phyloP scores from a whole-genome alignment of 2,329 filamentous ascomycete genomes.

The Arthrobotrys entomopaga region DNA sequence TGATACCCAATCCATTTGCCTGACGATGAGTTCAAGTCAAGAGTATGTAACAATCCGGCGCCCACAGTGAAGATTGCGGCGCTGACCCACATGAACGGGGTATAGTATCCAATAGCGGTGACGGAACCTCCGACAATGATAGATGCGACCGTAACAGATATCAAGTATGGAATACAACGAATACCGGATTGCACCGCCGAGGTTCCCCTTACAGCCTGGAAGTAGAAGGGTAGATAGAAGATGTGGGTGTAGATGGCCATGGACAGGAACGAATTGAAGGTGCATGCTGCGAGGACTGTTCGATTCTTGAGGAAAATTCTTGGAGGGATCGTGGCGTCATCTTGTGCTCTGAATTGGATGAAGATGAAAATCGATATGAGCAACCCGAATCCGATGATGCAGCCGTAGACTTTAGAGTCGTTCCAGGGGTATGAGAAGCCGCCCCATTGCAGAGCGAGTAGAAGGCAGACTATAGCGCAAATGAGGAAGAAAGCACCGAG shows the following conservation, averaged over 20 bases:
- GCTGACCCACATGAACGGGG: slow-evolving; percentile 62
- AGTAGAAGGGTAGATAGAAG: slow-evolving; percentile 65
- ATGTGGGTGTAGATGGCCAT: slow-evolving; percentile 62
- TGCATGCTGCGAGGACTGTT: slow-evolving; percentile 60
- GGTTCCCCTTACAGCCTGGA: slow-evolving; percentile 64
- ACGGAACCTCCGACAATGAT: slow-evolving; percentile 63
- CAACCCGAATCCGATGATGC: slow-evolving; percentile 57
- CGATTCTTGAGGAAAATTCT: slow-evolving; percentile 62
- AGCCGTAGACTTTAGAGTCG: slow-evolving; percentile 52
- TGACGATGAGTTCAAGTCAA: slow-evolving; percentile 60
- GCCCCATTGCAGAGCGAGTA: slow-evolving; percentile 61
- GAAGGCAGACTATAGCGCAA: slow-evolving; percentile 59
- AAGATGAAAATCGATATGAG: slow-evolving; percentile 60
- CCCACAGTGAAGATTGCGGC: slow-evolving; percentile 62
- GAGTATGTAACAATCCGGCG: slow-evolving; percentile 63
- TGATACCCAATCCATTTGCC: slow-evolving; percentile 61
- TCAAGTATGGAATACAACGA: slow-evolving; percentile 64
- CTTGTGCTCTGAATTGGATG: slow-evolving; percentile 60
- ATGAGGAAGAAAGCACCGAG: slow-evolving; percentile 61
- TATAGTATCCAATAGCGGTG: slow-evolving; percentile 64
- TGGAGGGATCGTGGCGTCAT: slow-evolving; percentile 63
- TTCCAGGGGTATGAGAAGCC: slow-evolving; percentile 60
- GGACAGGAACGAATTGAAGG: slow-evolving; percentile 60
- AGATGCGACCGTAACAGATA: slow-evolving; percentile 62
- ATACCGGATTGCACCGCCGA: slow-evolving; percentile 65